Base-by-base conservation (phyloP, 306 rosid genomes). In the Chamaecrista fasciculata region DNA sequence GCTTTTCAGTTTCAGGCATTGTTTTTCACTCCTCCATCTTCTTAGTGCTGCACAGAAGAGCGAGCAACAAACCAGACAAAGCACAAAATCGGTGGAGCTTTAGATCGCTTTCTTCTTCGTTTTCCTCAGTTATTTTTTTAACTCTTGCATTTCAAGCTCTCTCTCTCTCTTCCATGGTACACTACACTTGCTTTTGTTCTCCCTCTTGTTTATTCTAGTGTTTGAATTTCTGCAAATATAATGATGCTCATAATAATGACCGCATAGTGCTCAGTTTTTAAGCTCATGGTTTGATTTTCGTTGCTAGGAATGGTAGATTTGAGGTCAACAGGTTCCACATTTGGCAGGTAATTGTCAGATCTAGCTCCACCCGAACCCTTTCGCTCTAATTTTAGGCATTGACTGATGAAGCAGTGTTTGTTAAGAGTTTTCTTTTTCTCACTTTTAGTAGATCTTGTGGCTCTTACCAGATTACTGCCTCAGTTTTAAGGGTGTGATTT, bases 291-390 rank as follows among this genome's bases (percentile, higher is more conserved):
- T 79, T 58, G 65, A 12, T 39, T 83, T 42, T 69, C 73, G 60
- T 57, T 65, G 57, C 23, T 82, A 87, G 94, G 91, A 75, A 82
- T 80, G 82, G 79, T 87, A 84, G 86, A 78, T 85, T 87, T 76
- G 85, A 55, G 71, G 66, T 78, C 16, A 77, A 20, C 71, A 67
- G 74, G 78, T 73, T 79, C 66, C 53, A 44, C 88, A 80, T 80
- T 90, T 78, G 59, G 74, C 51, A 53, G 82, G 89, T 85, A 78
- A 67, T 68, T 70, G 67, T 61, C 81, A 87, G 96, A 90, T 90
- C 96, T 90, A 85, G 78, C 66, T 11, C 62, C 46, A 33, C 34
- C 50, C 56, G 24, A 34, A 33, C 74, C 39, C 9, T 1, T 62
- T 19, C 50, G 40, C 52, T 47, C 31, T 62, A 49, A 69, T 69